Conservation (phyloP, 306 rosid species). For the Elaeagnus macrophylla region DNA sequence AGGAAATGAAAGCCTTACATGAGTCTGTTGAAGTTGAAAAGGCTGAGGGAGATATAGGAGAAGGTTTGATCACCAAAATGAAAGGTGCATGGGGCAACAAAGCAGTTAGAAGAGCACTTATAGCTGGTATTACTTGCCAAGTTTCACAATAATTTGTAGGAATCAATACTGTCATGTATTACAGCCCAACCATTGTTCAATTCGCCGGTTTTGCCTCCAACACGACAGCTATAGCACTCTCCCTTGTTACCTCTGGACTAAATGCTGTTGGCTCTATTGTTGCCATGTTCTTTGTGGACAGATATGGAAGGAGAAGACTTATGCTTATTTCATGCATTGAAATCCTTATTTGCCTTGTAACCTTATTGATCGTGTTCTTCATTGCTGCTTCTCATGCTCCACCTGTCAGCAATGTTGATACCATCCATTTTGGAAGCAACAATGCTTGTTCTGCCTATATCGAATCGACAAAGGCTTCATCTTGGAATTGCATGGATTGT, state of each 20-base stretch:
- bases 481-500: constrained; percentile 79
- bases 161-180: constrained; percentile 80
- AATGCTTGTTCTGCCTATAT: constrained; percentile 46
- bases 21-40: constrained; percentile 51
- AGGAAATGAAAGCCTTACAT: constrained; percentile 47
- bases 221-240: constrained; percentile 63
- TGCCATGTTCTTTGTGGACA: constrained; percentile 52
- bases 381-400: constrained; percentile 53
- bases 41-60: constrained; percentile 37
- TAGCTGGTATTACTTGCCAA: constrained; percentile 65
- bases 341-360: constrained; percentile 41
- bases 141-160: constrained; percentile 78
- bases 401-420: constrained; percentile 28
- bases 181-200: constrained; percentile 82
- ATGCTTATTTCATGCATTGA: constrained; percentile 57
- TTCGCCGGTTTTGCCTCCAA: constrained; percentile 78
- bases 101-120: constrained; percentile 61
- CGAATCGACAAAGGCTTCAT: constrained; percentile 26
- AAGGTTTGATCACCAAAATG: constrained; percentile 30
- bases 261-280: constrained; percentile 54
- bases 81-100: constrained; percentile 31
- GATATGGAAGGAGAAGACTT: constrained; percentile 58
- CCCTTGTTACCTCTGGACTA: constrained; percentile 68
- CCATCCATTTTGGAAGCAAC: constrained; percentile 51
- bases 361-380: constrained; percentile 40